phyloP scores from a whole-genome alignment of 1,284 basidiomycete species.

The Abortiporus biennis region DNA sequence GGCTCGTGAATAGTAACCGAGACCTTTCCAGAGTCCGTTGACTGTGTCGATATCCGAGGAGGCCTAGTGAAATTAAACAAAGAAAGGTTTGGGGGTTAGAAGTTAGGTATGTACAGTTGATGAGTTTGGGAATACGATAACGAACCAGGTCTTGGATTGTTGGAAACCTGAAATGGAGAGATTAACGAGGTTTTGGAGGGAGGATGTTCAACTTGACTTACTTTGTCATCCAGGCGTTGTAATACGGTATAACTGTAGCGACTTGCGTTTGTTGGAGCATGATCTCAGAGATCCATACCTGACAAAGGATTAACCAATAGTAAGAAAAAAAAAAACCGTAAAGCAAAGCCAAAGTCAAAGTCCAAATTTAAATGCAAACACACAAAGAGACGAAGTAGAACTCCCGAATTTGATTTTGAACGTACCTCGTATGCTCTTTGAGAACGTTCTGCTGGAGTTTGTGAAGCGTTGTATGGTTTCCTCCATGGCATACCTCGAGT shows the following conservation, averaged over 20 bases:
- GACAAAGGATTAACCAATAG: neutral
- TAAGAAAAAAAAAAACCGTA: neutral
- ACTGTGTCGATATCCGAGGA: conserved; percentile 77
- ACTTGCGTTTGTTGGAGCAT: conserved; percentile 98
- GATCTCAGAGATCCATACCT: conserved; percentile 90
- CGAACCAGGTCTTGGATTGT: conserved; percentile 74
- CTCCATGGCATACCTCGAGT: conserved; percentile 84
- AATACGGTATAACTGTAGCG: conserved; percentile 86
- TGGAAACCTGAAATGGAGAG: conserved; percentile 57
- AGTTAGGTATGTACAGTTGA: neutral
- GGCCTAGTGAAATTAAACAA: conserved; percentile 43
- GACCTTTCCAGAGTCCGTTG: conserved; percentile 83
- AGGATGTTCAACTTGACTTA: too few species aligned
- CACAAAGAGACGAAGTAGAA: conserved; percentile 32
- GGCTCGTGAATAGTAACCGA: conserved; percentile 91
- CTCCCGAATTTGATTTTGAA: too few species aligned
- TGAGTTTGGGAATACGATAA: conserved; percentile 6
- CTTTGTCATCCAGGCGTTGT: conserved; percentile 80
- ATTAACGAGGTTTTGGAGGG: conserved; percentile 6
- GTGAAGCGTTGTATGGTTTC: conserved; percentile 52
- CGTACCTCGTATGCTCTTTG: conserved; percentile 78
- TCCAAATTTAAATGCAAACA: too few species aligned
- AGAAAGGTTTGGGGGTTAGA: conserved; percentile 4
- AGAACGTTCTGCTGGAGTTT: conserved; percentile 45
- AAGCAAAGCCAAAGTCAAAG: conserved; percentile 7